Evolutionary conservation across 371 early-diverging fungal genomes (phyloP), one percentile per base, ranked within the genome.

Genomic region (Blakeslea trispora): DNA sequence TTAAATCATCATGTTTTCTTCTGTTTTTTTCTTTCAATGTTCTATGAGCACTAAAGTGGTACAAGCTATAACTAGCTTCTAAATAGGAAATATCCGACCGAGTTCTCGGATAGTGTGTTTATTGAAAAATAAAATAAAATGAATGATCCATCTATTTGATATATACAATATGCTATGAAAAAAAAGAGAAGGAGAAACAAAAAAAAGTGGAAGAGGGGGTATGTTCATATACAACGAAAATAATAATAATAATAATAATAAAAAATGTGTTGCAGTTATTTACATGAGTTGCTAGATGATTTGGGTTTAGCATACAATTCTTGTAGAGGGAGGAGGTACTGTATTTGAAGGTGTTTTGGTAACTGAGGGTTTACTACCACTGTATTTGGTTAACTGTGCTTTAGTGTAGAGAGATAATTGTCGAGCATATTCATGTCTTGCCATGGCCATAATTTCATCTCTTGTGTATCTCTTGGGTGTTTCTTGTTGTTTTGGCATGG

Each of bases 371-470:
- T n/a, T 31, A 14, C 3, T 9, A 17, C 4, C 15, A 21, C 14
- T 19, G 42, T 23, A 45, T 45, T 46, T 61, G 6, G 41, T 39
- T 35, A 65, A 46, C 37, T 56, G 65, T 15, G 51, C 57, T 50
- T 43, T 65, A 46, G 66, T 66, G 42, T 66, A 66, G n/a, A 57
- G 49, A 21, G 45, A 61, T 43, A 75, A 54, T 57, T 75, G 76
- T 23, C 76, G 68, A 22, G 76, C 70, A 51, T 75, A 75, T 66
- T 75, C 76, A 42, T 66, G 51, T 66, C 69, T 58, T 34, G 76
- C 76, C 68, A 75, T 55, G 19, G 63, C 66, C 55, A 74, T 53
- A 0, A 74, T 55, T 52, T 74, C 63, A 32, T 74, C 74, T 46
- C 71, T 59, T 45, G 59, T 63, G 3, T 47, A 50, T 54, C 40